Evolutionary conservation across 2,329 filamentous ascomycete species (phyloP).

Genomic region (Beauveria sp.): DNA sequence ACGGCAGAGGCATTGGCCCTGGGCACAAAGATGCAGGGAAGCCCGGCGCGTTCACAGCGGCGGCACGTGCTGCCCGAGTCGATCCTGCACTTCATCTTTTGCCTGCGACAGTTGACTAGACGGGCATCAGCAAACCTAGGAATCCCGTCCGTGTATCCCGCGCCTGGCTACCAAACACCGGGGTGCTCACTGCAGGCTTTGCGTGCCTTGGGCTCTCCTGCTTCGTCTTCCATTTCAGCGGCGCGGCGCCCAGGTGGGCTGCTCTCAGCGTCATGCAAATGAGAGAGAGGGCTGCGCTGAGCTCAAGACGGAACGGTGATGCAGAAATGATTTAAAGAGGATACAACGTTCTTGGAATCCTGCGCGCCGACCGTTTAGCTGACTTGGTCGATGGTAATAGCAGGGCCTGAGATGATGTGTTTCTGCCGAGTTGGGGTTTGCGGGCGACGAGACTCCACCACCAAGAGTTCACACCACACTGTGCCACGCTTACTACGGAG

Average conservation of each 20-base stretch:
- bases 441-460: constrained; percentile 3
- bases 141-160: no score
- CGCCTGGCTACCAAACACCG: background rate
- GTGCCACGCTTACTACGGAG: background rate
- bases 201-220: constrained; percentile 19
- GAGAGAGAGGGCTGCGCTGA: background rate
- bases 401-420: background rate
- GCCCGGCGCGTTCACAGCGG: constrained; percentile 25
- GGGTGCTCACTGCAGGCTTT: constrained; percentile 22
- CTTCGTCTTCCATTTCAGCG: constrained; percentile 9
- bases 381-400: background rate
- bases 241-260: background rate
- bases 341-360: background rate
- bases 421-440: constrained; percentile 9
- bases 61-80: constrained; percentile 26
- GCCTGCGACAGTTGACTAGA: constrained; percentile 21
- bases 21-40: constrained; percentile 32
- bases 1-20: constrained; percentile 28
- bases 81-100: constrained; percentile 31
- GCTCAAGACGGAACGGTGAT: background rate
- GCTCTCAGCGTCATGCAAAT: background rate
- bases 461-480: background rate
- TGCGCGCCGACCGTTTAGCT: background rate
- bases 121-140: background rate
- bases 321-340: background rate